Percentiles rank a stretch among this genome's conserved stretches.
These are phyloP conservation scores for Naganishia liquefaciens DNA, from an alignment of 1,284 basidiomycete species.

Conservation along the genomic window DNA sequence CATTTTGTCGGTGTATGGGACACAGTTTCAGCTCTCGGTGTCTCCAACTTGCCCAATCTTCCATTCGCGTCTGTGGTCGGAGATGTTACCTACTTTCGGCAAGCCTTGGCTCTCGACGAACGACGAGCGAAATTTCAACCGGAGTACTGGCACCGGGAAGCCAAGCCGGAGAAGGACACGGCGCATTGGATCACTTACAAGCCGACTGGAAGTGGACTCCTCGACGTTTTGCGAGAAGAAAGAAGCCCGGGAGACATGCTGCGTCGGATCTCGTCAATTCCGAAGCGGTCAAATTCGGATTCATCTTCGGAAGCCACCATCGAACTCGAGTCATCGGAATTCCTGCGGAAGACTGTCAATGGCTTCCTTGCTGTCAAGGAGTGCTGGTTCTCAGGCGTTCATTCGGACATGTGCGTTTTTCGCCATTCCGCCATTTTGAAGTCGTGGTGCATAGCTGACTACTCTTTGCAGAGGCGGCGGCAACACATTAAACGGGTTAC, in stretches of 20 bases:
- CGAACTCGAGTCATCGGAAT: slow-evolving; percentile 1
- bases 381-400: slow-evolving; percentile 44
- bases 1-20: slow-evolving; percentile 47
- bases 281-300: too few species aligned
- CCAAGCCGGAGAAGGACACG: slow-evolving; percentile 15
- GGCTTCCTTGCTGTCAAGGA: slow-evolving; percentile 34
- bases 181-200: not conserved
- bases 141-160: slow-evolving; percentile 36
- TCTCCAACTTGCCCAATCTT: slow-evolving; percentile 34
- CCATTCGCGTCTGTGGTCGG: slow-evolving; percentile 38
- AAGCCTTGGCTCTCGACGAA: slow-evolving; percentile 34
- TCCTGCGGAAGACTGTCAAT: slow-evolving; percentile 18
- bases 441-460: not conserved
- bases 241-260: not conserved
- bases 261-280: not conserved
- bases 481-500: slow-evolving; percentile 35
- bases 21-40: slow-evolving; percentile 27
- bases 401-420: slow-evolving; percentile 31
- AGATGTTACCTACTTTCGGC: slow-evolving; percentile 46
- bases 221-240: not conserved
- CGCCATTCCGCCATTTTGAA: too few species aligned
- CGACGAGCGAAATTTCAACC: slow-evolving; percentile 47
- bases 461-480: slow-evolving; percentile 38
- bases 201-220: not conserved
- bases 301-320: not conserved